Percentiles rank a stretch among this genome's conserved stretches.
These are phyloP conservation scores for Diversispora epigaea DNA, from an alignment of 192 early-diverging fungal genomes.

Conservation along the genomic window DNA sequence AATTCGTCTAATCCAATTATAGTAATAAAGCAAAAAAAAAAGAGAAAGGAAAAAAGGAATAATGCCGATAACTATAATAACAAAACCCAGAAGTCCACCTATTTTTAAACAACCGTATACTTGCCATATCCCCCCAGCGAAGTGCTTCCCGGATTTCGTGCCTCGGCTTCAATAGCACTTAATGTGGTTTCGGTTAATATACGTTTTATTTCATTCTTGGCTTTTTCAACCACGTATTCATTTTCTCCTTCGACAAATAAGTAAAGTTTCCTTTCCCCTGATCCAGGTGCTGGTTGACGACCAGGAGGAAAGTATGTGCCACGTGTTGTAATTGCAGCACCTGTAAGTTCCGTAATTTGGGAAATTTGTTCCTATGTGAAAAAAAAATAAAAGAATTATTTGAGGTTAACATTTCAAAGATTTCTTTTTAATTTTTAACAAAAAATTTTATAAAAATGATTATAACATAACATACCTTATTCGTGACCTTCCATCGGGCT, in stretches of 20 bases:
- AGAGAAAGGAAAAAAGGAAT: slow-evolving; percentile 18
- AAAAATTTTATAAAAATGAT: neutral
- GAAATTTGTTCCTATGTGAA: slow-evolving; percentile 77
- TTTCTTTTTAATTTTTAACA: neutral
- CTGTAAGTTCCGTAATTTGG: slow-evolving; percentile 88
- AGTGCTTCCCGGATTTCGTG: slow-evolving; percentile 47
- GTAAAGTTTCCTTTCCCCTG: slow-evolving; percentile 88
- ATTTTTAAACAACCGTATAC: slow-evolving; percentile 47
- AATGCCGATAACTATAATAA: neutral
- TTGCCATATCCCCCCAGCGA: slow-evolving; percentile 47
- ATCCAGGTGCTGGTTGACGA: slow-evolving; percentile 65
- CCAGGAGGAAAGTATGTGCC: slow-evolving; percentile 88
- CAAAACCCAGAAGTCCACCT: neutral
- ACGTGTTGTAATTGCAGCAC: slow-evolving; percentile 93
- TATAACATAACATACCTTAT: slow-evolving; percentile 57
- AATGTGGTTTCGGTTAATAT: slow-evolving; percentile 87
- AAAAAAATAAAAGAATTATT: neutral
- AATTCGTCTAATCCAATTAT: slow-evolving; percentile 11
- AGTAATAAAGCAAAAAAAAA: slow-evolving; percentile 10
- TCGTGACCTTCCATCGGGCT: slow-evolving; percentile 94
- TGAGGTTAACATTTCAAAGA: neutral
- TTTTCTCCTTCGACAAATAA: slow-evolving; percentile 94
- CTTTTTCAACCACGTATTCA: slow-evolving; percentile 85
- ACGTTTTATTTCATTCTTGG: slow-evolving; percentile 90
- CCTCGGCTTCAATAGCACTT: slow-evolving; percentile 67